A percentile compares a stretch with the other conserved stretches of the same genome.
phyloP scores from a whole-genome alignment of 768 basidiomycete species.

The Boletus eberwhitei region DNA sequence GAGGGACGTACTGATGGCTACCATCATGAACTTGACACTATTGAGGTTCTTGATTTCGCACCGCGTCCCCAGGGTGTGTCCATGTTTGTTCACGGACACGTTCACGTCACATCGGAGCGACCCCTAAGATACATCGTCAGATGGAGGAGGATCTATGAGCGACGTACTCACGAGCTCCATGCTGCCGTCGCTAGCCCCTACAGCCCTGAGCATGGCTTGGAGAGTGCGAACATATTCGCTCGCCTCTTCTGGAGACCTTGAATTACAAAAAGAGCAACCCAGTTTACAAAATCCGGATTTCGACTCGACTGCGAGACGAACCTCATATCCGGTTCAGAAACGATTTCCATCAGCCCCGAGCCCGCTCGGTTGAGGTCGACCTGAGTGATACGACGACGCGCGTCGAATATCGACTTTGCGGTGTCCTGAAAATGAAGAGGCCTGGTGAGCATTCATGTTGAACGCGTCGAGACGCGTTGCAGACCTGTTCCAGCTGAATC shows the following conservation, averaged over 20 bases:
- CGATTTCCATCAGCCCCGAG: constrained; percentile 89
- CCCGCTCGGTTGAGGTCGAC: constrained; percentile 94
- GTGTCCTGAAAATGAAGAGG: constrained; percentile 62
- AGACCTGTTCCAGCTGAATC: constrained; percentile 92
- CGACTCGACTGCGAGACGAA: constrained; percentile 9
- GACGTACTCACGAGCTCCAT: constrained; percentile 82
- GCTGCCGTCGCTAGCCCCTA: constrained; percentile 90
- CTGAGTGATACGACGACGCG: constrained; percentile 46
- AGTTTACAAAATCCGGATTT: neutral
- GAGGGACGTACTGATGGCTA: constrained; percentile 69
- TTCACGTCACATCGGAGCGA: constrained; percentile 95
- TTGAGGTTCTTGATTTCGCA: constrained; percentile 98
- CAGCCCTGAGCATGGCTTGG: constrained; percentile 74
- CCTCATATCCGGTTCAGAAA: constrained; percentile 91
- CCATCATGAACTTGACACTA: constrained; percentile 78
- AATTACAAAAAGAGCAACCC: neutral
- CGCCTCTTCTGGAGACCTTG: constrained; percentile 82
- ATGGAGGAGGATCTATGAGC: neutral
- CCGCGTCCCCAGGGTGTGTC: constrained; percentile 67
- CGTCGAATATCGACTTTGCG: constrained; percentile 72
- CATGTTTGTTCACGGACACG: constrained; percentile 76
- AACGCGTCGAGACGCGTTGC: constrained; percentile 10
- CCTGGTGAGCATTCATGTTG: neutral
- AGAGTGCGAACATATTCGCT: constrained; percentile 80
- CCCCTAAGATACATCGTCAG: constrained; percentile 50